These are phyloP conservation scores for Curvularia verruculosa DNA, from an alignment of 2,329 filamentous ascomycete species.

Conservation along the genomic window DNA sequence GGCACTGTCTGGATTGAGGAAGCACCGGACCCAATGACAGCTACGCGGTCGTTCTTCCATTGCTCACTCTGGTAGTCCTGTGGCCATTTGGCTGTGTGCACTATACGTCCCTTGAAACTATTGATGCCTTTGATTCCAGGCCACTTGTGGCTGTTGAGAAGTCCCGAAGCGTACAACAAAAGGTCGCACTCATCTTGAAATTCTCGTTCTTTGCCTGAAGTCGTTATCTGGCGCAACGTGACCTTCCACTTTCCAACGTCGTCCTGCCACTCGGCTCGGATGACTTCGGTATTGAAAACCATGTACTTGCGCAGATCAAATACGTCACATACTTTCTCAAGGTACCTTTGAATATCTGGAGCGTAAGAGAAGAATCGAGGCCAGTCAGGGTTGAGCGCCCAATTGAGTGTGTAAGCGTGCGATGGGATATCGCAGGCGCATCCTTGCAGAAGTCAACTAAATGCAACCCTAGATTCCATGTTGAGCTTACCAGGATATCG, in stretches of 20 bases:
- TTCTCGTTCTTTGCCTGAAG: slow-evolving; percentile 43
- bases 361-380: slow-evolving; percentile 55
- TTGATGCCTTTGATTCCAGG: slow-evolving; percentile 52
- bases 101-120: slow-evolving; percentile 53
- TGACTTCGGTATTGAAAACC: slow-evolving; percentile 58
- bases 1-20: slow-evolving; percentile 56
- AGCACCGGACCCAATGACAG: slow-evolving; percentile 55
- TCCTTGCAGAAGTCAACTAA: slow-evolving; percentile 16
- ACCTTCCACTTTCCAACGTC: slow-evolving; percentile 58
- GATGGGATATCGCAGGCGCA: slow-evolving; percentile 55
- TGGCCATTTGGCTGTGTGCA: slow-evolving; percentile 56
- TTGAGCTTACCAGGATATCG: slow-evolving; percentile 40
- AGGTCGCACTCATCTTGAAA: slow-evolving; percentile 55
- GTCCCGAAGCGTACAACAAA: slow-evolving; percentile 53
- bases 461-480: too few species aligned
- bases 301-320: slow-evolving; percentile 61
- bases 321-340: slow-evolving; percentile 56
- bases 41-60: slow-evolving; percentile 51
- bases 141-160: slow-evolving; percentile 50
- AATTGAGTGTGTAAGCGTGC: slow-evolving; percentile 55
- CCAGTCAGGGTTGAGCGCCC: slow-evolving; percentile 56
- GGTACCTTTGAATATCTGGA: slow-evolving; percentile 57
- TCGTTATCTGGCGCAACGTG: slow-evolving; percentile 51
- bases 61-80: slow-evolving; percentile 53
- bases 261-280: slow-evolving; percentile 58